Evolutionary conservation across 495 filamentous ascomycete species (phyloP).

Genomic region (Polyplosphaeria fusca): DNA sequence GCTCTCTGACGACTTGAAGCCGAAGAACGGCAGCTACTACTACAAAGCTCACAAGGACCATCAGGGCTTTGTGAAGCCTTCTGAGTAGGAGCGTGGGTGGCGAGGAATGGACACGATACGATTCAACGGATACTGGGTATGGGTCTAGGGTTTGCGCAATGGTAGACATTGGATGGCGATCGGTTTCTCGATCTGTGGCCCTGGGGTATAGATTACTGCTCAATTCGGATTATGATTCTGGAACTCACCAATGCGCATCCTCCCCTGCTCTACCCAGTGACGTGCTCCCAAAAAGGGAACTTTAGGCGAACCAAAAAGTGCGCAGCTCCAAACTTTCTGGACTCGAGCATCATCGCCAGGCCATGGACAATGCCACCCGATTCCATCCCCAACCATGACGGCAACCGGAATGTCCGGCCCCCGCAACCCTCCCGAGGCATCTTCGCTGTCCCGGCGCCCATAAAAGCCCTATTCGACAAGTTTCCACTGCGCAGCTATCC

Average conservation of each 20-base stretch:
- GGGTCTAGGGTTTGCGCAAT: too few species aligned
- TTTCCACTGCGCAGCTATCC: constrained; percentile 78
- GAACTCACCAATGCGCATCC: too few species aligned
- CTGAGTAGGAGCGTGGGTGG: background rate
- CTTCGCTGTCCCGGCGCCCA: constrained; percentile 68
- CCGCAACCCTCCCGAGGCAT: constrained; percentile 19
- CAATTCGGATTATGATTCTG: too few species aligned
- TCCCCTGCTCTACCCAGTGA: too few species aligned
- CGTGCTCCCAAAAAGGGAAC: constrained; percentile 3
- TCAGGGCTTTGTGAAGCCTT: constrained; percentile 44
- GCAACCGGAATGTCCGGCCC: background rate
- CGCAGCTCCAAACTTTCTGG: constrained; percentile 2
- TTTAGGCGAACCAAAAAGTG: constrained; percentile 13
- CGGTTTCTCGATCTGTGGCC: too few species aligned
- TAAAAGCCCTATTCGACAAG: constrained; percentile 77
- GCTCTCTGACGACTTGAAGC: constrained; percentile 63
- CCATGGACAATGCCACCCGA: constrained; percentile 28
- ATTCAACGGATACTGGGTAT: too few species aligned
- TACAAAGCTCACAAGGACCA: constrained; percentile 61
- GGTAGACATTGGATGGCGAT: too few species aligned
- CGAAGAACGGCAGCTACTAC: constrained; percentile 69
- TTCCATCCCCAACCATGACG: background rate
- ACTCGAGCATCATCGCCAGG: constrained; percentile 1
- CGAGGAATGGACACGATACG: too few species aligned
- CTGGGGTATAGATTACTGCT: too few species aligned